Conservation (phyloP, 2,329 filamentous ascomycete genomes). For the Monilinia laxa region DNA sequence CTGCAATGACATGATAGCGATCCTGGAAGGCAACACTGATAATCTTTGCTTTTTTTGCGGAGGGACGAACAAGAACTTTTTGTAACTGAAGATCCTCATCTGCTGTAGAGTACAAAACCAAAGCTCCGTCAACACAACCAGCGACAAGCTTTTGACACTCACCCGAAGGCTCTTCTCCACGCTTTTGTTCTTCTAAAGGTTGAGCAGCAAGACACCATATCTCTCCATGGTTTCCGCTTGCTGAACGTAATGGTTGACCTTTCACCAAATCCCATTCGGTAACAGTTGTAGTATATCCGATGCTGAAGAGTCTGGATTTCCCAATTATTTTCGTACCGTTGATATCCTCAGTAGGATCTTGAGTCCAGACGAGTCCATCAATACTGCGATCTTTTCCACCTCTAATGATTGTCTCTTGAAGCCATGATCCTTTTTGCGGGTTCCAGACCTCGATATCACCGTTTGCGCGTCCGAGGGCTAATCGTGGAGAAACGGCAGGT, state of each 20-base stretch:
- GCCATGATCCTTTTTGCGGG: slow-evolving; percentile 71
- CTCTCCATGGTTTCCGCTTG: slow-evolving; percentile 89
- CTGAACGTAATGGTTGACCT: slow-evolving; percentile 74
- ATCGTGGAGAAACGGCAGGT: slow-evolving; percentile 62
- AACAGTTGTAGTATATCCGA: slow-evolving; percentile 86
- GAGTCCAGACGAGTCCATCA: slow-evolving; percentile 88
- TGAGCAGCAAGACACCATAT: slow-evolving; percentile 96
- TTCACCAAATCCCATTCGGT: slow-evolving; percentile 93
- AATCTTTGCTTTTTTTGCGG: slow-evolving; percentile 82
- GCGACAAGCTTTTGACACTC: slow-evolving; percentile 67
- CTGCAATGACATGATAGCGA: slow-evolving; percentile 77
- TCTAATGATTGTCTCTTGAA: slow-evolving; percentile 82
- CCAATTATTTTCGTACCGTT: slow-evolving; percentile 62
- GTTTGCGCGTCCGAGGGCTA: slow-evolving; percentile 89
- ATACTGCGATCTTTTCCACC: slow-evolving; percentile 84
- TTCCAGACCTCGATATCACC: slow-evolving; percentile 99
- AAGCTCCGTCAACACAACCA: slow-evolving; percentile 87
- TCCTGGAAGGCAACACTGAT: slow-evolving; percentile 90
- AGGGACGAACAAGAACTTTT: slow-evolving; percentile 70
- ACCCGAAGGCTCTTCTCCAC: slow-evolving; percentile 40
- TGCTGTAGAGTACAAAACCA: slow-evolving; percentile 82
- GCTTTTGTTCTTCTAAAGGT: slow-evolving; percentile 47
- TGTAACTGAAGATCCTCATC: slow-evolving; percentile 82
- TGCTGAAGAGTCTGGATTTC: slow-evolving; percentile 86
- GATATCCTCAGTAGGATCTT: slow-evolving; percentile 73